Evolutionary conservation across 495 filamentous ascomycete species (phyloP).

Genomic region (Podospora pseudopauciseta): DNA sequence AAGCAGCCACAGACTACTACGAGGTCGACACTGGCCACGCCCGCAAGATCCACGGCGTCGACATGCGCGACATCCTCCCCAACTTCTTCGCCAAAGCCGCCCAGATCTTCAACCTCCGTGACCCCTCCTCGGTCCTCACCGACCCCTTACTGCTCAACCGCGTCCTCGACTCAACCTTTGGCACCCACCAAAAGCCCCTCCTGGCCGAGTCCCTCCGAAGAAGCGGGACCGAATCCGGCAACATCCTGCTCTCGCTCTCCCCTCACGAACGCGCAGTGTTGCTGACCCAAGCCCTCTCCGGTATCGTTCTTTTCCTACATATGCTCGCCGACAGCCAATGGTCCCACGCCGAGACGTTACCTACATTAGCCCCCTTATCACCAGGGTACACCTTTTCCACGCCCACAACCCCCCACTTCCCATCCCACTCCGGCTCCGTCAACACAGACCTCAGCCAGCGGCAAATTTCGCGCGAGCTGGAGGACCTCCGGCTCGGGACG

Average conservation of each 20-base stretch:
- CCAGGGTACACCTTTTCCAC: not conserved
- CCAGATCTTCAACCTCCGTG: constrained; percentile 31
- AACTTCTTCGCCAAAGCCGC: constrained; percentile 30
- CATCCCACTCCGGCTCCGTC: constrained; percentile 6
- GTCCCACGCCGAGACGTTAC: constrained; percentile 12
- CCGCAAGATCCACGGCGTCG: constrained; percentile 29
- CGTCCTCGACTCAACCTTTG: constrained; percentile 24
- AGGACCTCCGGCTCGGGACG: constrained; percentile 11
- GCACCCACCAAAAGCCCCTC: constrained; percentile 16
- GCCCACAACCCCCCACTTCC: not conserved
- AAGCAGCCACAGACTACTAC: constrained; percentile 26
- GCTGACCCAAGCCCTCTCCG: constrained; percentile 24
- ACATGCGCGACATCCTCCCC: constrained; percentile 32
- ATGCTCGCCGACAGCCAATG: constrained; percentile 30
- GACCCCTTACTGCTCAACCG: constrained; percentile 17
- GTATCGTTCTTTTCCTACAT: constrained; percentile 27
- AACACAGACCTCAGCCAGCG: not conserved
- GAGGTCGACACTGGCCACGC: constrained; percentile 30
- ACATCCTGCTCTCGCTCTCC: constrained; percentile 22
- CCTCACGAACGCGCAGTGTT: constrained; percentile 34
- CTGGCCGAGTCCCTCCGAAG: constrained; percentile 21
- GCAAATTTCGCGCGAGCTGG: constrained; percentile 17
- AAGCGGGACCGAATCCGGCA: constrained; percentile 21
- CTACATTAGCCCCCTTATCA: not conserved
- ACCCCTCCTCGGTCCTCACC: constrained; percentile 15